These are phyloP conservation scores for Saccharomycopsis olivae DNA, from an alignment of 805 yeast genomes.

Conservation along the genomic window DNA sequence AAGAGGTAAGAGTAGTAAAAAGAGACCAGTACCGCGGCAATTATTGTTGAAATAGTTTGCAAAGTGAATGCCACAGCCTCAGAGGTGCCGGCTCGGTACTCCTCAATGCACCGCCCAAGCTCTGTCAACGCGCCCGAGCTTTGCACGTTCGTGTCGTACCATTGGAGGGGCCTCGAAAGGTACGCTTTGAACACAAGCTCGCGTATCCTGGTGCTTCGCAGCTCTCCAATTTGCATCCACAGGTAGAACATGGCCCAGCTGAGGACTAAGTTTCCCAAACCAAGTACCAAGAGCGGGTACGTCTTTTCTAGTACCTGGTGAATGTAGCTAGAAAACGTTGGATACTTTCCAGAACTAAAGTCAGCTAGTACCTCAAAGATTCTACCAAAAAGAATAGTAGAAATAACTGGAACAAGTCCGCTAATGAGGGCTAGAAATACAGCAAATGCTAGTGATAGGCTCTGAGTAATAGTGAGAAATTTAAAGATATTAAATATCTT, in stretches of 20 bases:
- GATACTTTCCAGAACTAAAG: constrained; percentile 21
- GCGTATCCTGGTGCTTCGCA: constrained; percentile 52
- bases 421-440: constrained; percentile 33
- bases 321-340: constrained; percentile 29
- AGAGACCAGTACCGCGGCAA: constrained; percentile 51
- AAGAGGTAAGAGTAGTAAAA: constrained; percentile 78
- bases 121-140: constrained; percentile 57
- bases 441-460: constrained; percentile 21
- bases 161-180: constrained; percentile 36
- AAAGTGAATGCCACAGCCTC: constrained; percentile 52
- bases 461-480: background rate
- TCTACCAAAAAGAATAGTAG: constrained; percentile 56
- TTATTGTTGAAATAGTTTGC: constrained; percentile 41
- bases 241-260: constrained; percentile 44
- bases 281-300: constrained; percentile 35
- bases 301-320: constrained; percentile 29
- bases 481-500: background rate
- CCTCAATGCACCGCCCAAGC: constrained; percentile 64
- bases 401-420: constrained; percentile 50
- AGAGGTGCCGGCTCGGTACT: constrained; percentile 53
- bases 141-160: constrained; percentile 53
- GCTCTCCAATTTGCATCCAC: constrained; percentile 69
- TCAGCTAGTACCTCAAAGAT: constrained; percentile 39
- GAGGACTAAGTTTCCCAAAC: constrained; percentile 33
- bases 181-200: constrained; percentile 32